Evolutionary conservation across 495 filamentous ascomycete genomes (phyloP), one percentile per base, ranked within the genome.

Genomic region (Aspergillus biplanus): DNA sequence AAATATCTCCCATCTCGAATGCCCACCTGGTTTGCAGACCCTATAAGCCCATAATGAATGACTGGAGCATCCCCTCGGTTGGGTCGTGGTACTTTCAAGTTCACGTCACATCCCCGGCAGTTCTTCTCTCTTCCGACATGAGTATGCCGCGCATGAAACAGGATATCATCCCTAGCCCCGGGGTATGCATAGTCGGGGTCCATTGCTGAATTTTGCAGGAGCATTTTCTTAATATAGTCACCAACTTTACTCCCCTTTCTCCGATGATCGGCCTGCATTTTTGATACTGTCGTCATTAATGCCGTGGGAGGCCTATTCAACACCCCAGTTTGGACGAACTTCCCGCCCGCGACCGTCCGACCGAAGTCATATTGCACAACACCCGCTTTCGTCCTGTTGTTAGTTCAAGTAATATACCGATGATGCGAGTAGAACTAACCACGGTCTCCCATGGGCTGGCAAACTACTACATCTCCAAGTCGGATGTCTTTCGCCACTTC

Each of bases 41-140:
- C 21, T 27, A 27, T 27, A 27, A 27, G 21, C 1, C 21, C 21
- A 27, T 27, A 27, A 27, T 27, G 21, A 27, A 27, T 27, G 21
- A 27, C 21, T 27, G 21, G 21, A 27, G 21, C 21, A 27, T 27
- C 2, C 21, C 21, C 21, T 27, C 21, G 21, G 21, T 27, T 27
- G 21, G 21, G 21, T 2, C 21, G 21, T 27, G 21, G 21, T 27
- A 27, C 21, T 27, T 27, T 27, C 21, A 27, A 27, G 21, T 27
- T 27, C 21, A 27, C 21, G 21, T 65, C 58, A 52, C 63, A 65
- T 3, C n/a, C 42, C 21, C 16, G 27, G 33, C 63, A 65, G 52
- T 61, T 58, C 15, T 44, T 9, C 9, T 7, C 18, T 8, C 37
- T 52, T n/a, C 35, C 13, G 4, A 15, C 12, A 53, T 65, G 63